Conservation (phyloP, 169 alveolate species). For the Plasmodium chabaudi region DNA sequence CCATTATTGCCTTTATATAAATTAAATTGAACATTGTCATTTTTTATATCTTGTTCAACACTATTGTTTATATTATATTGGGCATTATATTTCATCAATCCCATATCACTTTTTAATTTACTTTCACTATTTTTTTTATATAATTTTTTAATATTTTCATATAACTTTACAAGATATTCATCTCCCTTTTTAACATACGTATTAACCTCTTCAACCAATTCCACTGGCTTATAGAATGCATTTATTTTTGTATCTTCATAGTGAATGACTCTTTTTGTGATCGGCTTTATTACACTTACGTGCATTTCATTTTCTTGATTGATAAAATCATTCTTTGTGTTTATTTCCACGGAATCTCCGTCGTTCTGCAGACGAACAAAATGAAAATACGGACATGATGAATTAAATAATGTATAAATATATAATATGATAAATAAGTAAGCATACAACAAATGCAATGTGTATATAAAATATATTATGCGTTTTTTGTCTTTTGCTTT, state of each 20-base stretch:
- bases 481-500: neutral
- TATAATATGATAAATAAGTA: neutral
- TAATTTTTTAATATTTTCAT: conserved; percentile 30
- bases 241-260: conserved; percentile 43
- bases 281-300: conserved; percentile 65
- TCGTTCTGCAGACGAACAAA: conserved; percentile 6
- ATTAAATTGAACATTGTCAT: conserved; percentile 6
- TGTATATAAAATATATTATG: no score
- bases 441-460: neutral
- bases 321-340: conserved; percentile 45
- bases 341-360: conserved; percentile 3
- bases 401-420: neutral
- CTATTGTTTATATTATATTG: conserved; percentile 3
- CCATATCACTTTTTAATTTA: conserved; percentile 3
- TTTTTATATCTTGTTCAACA: conserved; percentile 4
- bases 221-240: conserved; percentile 72
- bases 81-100: neutral
- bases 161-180: conserved; percentile 46
- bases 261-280: conserved; percentile 40
- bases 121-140: conserved; percentile 11
- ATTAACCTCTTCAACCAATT: conserved; percentile 65
- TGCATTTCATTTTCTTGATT: conserved; percentile 66
- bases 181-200: conserved; percentile 73
- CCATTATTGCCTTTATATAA: conserved; percentile 30
- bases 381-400: conserved; percentile 3